A percentile compares a stretch with the other conserved stretches of the same genome.
phyloP scores from a whole-genome alignment of 805 yeast species.

The Saccharomycopsis babjevae region DNA sequence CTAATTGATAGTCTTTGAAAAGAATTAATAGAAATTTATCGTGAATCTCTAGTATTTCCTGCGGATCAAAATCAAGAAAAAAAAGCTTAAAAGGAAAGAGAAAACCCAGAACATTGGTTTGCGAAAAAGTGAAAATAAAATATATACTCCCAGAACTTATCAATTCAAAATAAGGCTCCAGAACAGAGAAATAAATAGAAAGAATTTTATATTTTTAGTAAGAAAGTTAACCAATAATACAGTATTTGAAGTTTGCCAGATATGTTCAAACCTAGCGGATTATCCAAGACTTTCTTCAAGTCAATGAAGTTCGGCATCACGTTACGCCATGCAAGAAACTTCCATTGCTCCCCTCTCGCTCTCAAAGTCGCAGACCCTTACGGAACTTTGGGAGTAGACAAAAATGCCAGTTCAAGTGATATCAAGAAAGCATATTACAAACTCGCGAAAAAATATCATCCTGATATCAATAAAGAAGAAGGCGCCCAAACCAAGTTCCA shows the following conservation, averaged over 20 bases:
- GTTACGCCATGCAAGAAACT: slow-evolving; percentile 18
- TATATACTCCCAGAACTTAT: too few species aligned
- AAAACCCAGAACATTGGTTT: too few species aligned
- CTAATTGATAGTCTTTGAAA: too few species aligned
- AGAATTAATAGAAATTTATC: too few species aligned
- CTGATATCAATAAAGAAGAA: slow-evolving; percentile 88
- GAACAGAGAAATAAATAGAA: too few species aligned
- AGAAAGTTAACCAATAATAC: not conserved
- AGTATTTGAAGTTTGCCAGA: not conserved
- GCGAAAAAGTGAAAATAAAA: too few species aligned
- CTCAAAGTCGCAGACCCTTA: slow-evolving; percentile 62
- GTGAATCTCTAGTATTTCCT: too few species aligned
- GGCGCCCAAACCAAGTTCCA: slow-evolving; percentile 87
- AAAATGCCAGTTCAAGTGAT: slow-evolving; percentile 62
- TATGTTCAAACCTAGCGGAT: not conserved
- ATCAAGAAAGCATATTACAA: slow-evolving; percentile 92
- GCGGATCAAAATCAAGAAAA: too few species aligned
- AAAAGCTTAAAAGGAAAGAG: too few species aligned
- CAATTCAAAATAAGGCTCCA: too few species aligned
- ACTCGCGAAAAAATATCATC: slow-evolving; percentile 89
- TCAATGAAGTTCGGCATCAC: not conserved
- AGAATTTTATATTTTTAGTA: not conserved
- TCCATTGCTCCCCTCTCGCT: slow-evolving; percentile 33
- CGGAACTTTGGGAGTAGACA: slow-evolving; percentile 66
- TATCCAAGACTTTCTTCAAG: not conserved